Percentiles rank a stretch among this genome's conserved stretches.
phyloP scores from a whole-genome alignment of 805 yeast species.

The Saccharomycopsis sp. region DNA sequence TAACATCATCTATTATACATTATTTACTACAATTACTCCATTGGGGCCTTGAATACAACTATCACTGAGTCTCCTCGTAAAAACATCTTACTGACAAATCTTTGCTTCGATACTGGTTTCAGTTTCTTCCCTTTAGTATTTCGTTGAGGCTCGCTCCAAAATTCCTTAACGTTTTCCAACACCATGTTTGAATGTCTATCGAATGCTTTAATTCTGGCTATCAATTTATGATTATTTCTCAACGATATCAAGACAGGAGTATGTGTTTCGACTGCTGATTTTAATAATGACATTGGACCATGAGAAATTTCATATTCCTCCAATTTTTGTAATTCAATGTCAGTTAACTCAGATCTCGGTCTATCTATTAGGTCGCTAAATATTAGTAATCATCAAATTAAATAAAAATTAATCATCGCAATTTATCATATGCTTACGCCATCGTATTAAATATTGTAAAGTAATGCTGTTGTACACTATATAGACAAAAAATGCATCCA shows the following conservation, averaged over 20 bases:
- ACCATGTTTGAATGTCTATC: conserved; percentile 95
- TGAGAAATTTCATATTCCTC: conserved; percentile 86
- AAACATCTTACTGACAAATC: conserved; percentile 85
- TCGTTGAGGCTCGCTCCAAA: conserved; percentile 50
- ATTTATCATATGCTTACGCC: not conserved
- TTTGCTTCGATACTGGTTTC: conserved; percentile 56
- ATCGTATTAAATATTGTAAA: not conserved
- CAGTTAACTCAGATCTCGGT: conserved; percentile 74
- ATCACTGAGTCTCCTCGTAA: conserved; percentile 94
- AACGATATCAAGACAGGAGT: conserved; percentile 81
- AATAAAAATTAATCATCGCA: not conserved
- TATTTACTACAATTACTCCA: not conserved
- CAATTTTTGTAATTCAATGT: conserved; percentile 66
- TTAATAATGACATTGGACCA: conserved; percentile 89
- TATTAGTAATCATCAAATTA: not conserved
- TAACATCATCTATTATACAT: too few species aligned
- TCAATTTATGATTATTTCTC: conserved; percentile 86
- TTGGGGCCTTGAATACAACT: conserved; percentile 52
- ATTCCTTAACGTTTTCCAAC: conserved; percentile 83
- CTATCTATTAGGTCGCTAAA: conserved; percentile 59
- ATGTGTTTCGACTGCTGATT: conserved; percentile 67
- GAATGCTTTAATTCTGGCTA: conserved; percentile 87
- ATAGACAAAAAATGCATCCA: too few species aligned
- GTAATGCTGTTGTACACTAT: too few species aligned
- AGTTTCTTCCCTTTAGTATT: conserved; percentile 65